Evolutionary conservation across 192 early-diverging fungal species (phyloP).

Genomic region (Chytriomyces sp.): DNA sequence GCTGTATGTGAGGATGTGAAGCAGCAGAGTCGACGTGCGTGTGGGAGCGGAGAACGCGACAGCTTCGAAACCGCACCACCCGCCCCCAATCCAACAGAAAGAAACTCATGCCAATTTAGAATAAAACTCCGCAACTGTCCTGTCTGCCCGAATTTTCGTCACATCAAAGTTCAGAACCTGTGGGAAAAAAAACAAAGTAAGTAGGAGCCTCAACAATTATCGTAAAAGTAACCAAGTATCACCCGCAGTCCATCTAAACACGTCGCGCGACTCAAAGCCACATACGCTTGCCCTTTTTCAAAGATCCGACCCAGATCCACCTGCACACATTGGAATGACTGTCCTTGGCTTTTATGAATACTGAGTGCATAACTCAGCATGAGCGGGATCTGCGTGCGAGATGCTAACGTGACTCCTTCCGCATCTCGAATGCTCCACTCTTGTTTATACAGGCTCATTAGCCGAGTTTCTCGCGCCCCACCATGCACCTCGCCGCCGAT

Average conservation of each 20-base stretch:
- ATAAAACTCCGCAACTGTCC: constrained; percentile 21
- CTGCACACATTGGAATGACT: constrained; percentile 48
- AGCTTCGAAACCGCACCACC: no score
- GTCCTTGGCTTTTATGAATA: constrained; percentile 64
- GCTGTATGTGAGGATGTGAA: no score
- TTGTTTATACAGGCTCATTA: not conserved
- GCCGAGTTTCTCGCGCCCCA: no score
- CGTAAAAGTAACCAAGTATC: no score
- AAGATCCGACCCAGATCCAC: constrained; percentile 57
- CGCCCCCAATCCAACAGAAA: no score
- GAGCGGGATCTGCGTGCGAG: constrained; percentile 41
- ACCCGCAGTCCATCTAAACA: constrained; percentile 40
- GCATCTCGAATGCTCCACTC: not conserved
- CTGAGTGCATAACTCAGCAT: constrained; percentile 55
- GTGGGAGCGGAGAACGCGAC: no score
- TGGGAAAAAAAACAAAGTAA: no score
- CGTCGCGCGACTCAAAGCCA: constrained; percentile 54
- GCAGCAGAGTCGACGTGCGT: no score
- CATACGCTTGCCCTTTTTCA: constrained; percentile 58
- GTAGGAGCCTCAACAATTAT: no score
- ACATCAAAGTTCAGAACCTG: constrained; percentile 7
- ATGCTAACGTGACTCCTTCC: not conserved
- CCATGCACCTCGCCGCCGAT: no score
- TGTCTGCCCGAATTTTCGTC: constrained; percentile 14
- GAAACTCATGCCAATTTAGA: not conserved